A percentile compares a stretch with the other conserved stretches of the same genome.
phyloP scores from a whole-genome alignment of 2,329 filamentous ascomycete species.

The Colletotrichum costaricense region DNA sequence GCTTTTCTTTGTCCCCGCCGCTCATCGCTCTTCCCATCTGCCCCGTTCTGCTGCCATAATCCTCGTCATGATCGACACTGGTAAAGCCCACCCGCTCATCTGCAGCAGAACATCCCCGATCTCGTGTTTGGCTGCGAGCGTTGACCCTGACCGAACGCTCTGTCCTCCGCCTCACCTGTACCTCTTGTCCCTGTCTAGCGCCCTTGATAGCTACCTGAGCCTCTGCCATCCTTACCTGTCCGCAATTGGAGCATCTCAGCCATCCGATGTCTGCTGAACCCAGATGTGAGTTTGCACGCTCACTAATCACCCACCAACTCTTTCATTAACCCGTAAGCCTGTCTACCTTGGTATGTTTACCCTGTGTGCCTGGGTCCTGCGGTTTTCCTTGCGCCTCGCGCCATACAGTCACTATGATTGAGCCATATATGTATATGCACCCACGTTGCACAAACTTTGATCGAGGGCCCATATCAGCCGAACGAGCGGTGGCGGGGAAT shows the following conservation, averaged over 20 bases:
- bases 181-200: conserved; percentile 14
- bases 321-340: background rate
- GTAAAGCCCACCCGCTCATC: background rate
- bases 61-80: conserved; percentile 22
- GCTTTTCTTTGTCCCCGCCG: background rate
- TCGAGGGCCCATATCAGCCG: background rate
- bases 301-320: background rate
- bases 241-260: background rate
- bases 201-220: background rate
- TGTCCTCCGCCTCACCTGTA: conserved; percentile 23
- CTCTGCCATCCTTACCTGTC: background rate
- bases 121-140: conserved; percentile 12
- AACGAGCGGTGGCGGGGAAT: background rate
- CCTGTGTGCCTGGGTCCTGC: background rate
- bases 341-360: background rate
- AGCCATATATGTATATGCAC: background rate
- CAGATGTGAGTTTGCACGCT: background rate
- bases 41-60: background rate
- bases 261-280: background rate
- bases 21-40: background rate
- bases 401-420: background rate
- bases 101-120: background rate
- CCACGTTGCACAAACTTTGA: background rate
- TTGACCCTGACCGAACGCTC: conserved; percentile 5
- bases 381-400: background rate